Percentiles rank a stretch among this genome's conserved stretches.
phyloP scores from a whole-genome alignment of 192 early-diverging fungal species.

The Coemansia sp. region DNA sequence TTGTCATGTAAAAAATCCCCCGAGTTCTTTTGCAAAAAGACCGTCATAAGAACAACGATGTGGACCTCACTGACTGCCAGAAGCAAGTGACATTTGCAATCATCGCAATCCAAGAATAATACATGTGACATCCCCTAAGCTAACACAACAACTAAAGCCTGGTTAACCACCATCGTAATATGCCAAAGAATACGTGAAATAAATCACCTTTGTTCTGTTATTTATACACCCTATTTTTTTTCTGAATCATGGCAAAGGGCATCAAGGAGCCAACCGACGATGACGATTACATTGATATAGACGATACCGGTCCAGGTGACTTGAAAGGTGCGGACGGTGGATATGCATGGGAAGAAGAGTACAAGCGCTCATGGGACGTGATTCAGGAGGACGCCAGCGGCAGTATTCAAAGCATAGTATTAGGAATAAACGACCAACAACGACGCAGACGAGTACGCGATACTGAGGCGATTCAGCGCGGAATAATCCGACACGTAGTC shows the following conservation, averaged over 20 bases:
- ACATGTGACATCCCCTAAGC: too few species aligned
- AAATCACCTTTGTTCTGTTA: not conserved
- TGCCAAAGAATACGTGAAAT: not conserved
- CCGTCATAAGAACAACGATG: too few species aligned
- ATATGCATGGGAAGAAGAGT: constrained; percentile 95
- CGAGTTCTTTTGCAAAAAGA: too few species aligned
- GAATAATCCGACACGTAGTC: constrained; percentile 83
- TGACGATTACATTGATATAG: constrained; percentile 54
- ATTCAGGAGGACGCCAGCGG: constrained; percentile 88
- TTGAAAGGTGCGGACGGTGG: constrained; percentile 60
- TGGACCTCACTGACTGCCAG: too few species aligned
- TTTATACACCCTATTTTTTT: not conserved
- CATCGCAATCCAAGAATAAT: too few species aligned
- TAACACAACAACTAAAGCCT: too few species aligned
- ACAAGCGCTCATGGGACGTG: constrained; percentile 96
- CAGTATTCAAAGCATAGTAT: constrained; percentile 74
- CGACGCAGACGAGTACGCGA: constrained; percentile 67
- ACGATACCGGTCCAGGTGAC: constrained; percentile 46
- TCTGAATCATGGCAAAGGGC: constrained; percentile 15
- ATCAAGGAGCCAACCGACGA: constrained; percentile 20
- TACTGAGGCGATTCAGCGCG: constrained; percentile 73
- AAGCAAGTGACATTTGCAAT: too few species aligned
- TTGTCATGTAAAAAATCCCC: too few species aligned
- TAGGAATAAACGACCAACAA: constrained; percentile 70
- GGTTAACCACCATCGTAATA: too few species aligned